These are phyloP conservation scores for Blastobotrys indianensis DNA, from an alignment of 1,139 yeast genomes.

Conservation along the genomic window DNA sequence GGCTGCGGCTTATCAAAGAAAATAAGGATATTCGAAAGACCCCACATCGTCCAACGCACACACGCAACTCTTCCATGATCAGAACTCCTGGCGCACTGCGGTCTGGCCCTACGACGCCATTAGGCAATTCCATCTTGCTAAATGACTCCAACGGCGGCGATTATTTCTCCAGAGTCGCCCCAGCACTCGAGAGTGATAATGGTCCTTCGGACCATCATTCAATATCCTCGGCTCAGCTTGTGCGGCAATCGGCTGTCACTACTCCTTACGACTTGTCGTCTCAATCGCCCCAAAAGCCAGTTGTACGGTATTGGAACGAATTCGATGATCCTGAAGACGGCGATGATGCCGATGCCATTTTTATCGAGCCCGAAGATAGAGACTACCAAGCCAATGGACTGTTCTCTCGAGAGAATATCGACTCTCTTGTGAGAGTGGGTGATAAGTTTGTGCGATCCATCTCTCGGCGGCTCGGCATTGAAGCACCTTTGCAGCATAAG, in stretches of 20 bases:
- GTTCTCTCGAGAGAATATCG: slow-evolving; percentile 35
- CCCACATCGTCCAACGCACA: slow-evolving; percentile 10
- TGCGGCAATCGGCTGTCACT: slow-evolving; percentile 5
- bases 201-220: slow-evolving; percentile 8
- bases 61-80: slow-evolving; percentile 10
- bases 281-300: slow-evolving; percentile 30
- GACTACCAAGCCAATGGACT: slow-evolving; percentile 27
- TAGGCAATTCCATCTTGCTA: slow-evolving; percentile 10
- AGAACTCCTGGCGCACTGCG: slow-evolving; percentile 12
- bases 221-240: slow-evolving; percentile 6
- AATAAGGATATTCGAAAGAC: slow-evolving; percentile 31
- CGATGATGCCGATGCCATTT: slow-evolving; percentile 32
- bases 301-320: slow-evolving; percentile 62
- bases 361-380: slow-evolving; percentile 27
- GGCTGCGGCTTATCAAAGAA: slow-evolving; percentile 31
- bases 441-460: slow-evolving; percentile 20
- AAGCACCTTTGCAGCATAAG: neutral
- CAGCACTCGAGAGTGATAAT: slow-evolving; percentile 6
- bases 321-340: slow-evolving; percentile 60
- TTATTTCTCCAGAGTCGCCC: neutral
- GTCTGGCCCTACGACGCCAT: slow-evolving; percentile 11
- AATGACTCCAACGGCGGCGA: slow-evolving; percentile 5
- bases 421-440: slow-evolving; percentile 26
- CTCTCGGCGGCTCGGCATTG: slow-evolving; percentile 15
- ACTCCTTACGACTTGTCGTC: slow-evolving; percentile 10